These are phyloP conservation scores for Dipteronia sinensis DNA, from an alignment of 345 rosid species.

Conservation along the genomic window DNA sequence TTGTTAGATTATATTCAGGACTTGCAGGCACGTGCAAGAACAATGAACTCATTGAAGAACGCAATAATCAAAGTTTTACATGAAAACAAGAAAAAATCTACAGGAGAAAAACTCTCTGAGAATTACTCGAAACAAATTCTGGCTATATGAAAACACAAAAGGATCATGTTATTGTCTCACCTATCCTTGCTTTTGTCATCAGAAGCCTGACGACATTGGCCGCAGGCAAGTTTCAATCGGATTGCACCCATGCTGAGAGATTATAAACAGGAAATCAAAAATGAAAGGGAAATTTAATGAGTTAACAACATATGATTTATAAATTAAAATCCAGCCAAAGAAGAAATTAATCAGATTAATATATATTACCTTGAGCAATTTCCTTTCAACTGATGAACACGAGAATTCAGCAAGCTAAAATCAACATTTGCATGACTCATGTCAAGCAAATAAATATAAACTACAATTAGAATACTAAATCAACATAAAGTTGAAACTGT, in stretches of 20 bases:
- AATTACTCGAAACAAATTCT: no score
- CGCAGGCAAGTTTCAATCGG: slow-evolving; percentile 34
- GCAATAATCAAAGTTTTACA: neutral
- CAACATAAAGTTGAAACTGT: neutral
- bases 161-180: slow-evolving; percentile 10
- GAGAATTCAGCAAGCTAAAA: slow-evolving; percentile 23
- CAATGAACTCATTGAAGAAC: neutral
- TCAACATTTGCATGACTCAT: slow-evolving; percentile 9
- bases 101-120: no score
- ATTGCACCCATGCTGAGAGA: slow-evolving; percentile 45
- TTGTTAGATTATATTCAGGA: neutral
- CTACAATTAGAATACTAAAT: neutral
- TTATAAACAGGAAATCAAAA: neutral
- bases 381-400: slow-evolving; percentile 36
- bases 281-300: no score
- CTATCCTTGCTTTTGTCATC: slow-evolving; percentile 26
- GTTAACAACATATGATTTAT: no score
- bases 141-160: neutral
- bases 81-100: neutral
- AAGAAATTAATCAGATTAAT: neutral
- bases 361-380: slow-evolving; percentile 25
- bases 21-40: slow-evolving; percentile 8
- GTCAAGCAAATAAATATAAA: neutral
- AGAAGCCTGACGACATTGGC: slow-evolving; percentile 34
- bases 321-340: no score